Conservation (phyloP, 768 basidiomycete genomes). For the Russula griseocarnosa region DNA sequence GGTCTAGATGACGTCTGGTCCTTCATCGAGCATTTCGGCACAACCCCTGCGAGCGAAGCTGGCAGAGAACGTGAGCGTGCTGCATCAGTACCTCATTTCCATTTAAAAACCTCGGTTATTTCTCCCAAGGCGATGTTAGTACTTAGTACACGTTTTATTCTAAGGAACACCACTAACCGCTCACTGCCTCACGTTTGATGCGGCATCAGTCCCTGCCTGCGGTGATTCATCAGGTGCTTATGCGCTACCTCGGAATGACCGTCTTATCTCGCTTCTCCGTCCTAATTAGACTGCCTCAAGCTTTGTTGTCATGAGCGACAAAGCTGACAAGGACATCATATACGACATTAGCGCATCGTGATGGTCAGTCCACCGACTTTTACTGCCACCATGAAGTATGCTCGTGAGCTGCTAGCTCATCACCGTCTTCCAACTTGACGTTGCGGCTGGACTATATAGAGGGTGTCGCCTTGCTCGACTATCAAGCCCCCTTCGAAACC, state of each 20-base stretch:
- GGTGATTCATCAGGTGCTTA: not conserved
- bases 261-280: not conserved
- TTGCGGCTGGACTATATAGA: not conserved
- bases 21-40: slow-evolving; percentile 59
- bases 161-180: not conserved
- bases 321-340: not conserved
- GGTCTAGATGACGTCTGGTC: slow-evolving; percentile 73
- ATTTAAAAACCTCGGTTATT: too few relatives aligned
- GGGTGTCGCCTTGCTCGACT: not conserved
- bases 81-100: slow-evolving; percentile 49
- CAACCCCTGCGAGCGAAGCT: slow-evolving; percentile 39
- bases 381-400: not conserved
- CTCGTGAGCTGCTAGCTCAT: not conserved
- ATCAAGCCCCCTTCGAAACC: not conserved
- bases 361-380: not conserved
- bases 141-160: too few relatives aligned
- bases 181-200: not conserved
- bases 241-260: not conserved
- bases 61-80: slow-evolving; percentile 70
- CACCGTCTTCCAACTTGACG: not conserved
- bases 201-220: not conserved
- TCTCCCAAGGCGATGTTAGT: too few relatives aligned
- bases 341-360: not conserved
- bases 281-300: not conserved
- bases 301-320: not conserved